Conservation (phyloP, 768 basidiomycete genomes). For the Wakefieldia striispora region DNA sequence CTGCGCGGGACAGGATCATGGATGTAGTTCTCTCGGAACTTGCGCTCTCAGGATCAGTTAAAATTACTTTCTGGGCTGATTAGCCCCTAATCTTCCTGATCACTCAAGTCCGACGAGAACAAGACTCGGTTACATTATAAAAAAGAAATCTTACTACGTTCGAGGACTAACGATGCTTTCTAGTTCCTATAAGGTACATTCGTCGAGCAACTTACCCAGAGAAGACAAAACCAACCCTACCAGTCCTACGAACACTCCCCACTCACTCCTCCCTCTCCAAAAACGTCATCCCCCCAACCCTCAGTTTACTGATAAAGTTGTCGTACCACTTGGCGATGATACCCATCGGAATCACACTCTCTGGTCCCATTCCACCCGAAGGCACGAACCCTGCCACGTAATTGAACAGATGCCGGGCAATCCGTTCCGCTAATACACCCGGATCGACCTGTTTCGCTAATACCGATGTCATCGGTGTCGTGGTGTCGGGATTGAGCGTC, state of each 20-base stretch:
- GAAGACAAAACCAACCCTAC: too few relatives aligned
- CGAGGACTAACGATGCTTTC: too few relatives aligned
- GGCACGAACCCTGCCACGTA: constrained; percentile 65
- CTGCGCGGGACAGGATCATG: constrained; percentile 12
- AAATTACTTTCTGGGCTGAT: neutral
- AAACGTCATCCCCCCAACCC: constrained; percentile 57
- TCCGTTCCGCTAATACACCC: constrained; percentile 21
- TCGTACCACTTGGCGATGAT: constrained; percentile 73
- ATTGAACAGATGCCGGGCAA: constrained; percentile 70
- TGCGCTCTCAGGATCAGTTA: too few relatives aligned
- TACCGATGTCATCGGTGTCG: constrained; percentile 16
- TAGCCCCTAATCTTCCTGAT: neutral
- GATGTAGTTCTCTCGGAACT: neutral
- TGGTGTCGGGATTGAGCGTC: constrained; percentile 11
- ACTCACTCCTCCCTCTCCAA: constrained; percentile 42
- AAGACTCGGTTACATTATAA: too few relatives aligned
- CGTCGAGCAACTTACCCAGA: too few relatives aligned
- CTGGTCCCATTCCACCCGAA: constrained; percentile 44
- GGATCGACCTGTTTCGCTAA: constrained; percentile 11
- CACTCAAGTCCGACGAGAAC: too few relatives aligned
- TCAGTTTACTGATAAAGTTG: constrained; percentile 56
- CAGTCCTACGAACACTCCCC: too few relatives aligned
- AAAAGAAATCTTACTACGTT: too few relatives aligned
- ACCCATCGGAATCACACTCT: constrained; percentile 59
- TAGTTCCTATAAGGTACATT: too few relatives aligned